Conservation (phyloP, 2,329 filamentous ascomycete genomes). For the Monilinia laxa region DNA sequence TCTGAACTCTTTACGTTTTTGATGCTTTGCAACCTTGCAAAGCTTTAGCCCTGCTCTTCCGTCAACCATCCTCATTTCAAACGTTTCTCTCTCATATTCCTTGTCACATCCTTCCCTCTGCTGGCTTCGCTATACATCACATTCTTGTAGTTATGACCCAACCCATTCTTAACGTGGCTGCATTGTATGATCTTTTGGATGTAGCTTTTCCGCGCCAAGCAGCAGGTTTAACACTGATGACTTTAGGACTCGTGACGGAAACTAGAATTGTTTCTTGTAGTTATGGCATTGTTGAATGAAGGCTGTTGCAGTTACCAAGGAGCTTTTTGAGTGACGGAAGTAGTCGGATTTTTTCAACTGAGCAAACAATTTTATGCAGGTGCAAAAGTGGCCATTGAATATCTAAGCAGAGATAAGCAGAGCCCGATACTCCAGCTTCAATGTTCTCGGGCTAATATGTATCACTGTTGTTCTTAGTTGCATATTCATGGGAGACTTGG, state of each 20-base stretch:
- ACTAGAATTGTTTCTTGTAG: not conserved
- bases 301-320: not conserved
- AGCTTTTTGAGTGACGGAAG: not conserved
- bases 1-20: not conserved
- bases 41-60: not conserved
- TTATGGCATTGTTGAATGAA: not conserved
- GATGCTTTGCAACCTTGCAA: not conserved
- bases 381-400: not conserved
- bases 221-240: not conserved
- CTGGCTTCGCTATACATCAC: not conserved
- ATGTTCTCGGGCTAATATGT: not conserved
- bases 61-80: not conserved
- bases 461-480: not conserved
- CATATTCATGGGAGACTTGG: not conserved
- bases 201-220: conserved; percentile 2
- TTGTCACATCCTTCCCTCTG: not conserved
- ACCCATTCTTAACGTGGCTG: not conserved
- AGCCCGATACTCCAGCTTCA: not conserved
- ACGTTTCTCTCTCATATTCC: not conserved
- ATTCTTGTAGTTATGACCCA: not conserved
- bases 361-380: not conserved
- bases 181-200: not conserved
- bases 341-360: not conserved
- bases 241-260: no score
- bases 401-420: not conserved